Conservation (phyloP, 768 basidiomycete genomes). For the Mycena capillaripes region DNA sequence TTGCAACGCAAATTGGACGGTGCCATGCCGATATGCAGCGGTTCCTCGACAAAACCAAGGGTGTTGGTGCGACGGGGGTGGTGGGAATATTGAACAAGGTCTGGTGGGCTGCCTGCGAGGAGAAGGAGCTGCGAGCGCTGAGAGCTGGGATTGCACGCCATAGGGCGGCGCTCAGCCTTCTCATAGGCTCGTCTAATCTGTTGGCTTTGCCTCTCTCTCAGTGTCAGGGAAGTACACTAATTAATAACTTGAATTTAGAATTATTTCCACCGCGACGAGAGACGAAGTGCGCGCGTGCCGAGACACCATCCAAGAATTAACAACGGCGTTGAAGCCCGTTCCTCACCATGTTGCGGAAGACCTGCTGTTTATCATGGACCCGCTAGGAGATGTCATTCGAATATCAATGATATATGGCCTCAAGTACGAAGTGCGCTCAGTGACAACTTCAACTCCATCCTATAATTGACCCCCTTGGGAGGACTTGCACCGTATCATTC, state of each 20-base stretch:
- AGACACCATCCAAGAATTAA: slow-evolving; percentile 6
- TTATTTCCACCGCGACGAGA: slow-evolving; percentile 15
- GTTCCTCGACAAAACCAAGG: slow-evolving; percentile 6
- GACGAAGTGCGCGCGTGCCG: slow-evolving; percentile 6
- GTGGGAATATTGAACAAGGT: neutral
- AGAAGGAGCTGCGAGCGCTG: slow-evolving; percentile 4
- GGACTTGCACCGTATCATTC: slow-evolving; percentile 15
- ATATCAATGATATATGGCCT: slow-evolving; percentile 17
- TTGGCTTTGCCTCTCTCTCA: neutral
- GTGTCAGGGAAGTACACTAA: neutral
- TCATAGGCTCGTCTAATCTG: slow-evolving; percentile 18
- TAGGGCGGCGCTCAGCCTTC: slow-evolving; percentile 1
- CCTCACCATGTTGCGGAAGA: slow-evolving; percentile 12
- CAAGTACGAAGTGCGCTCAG: neutral
- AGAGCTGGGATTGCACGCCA: slow-evolving; percentile 1
- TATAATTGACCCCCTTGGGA: neutral
- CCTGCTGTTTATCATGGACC: slow-evolving; percentile 14
- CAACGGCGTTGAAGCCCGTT: slow-evolving; percentile 4
- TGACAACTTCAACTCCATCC: neutral
- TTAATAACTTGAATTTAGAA: neutral
- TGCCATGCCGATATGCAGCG: slow-evolving; percentile 12
- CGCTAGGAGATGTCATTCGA: slow-evolving; percentile 10
- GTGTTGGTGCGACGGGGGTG: neutral
- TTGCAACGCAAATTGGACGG: neutral
- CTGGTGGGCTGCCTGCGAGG: slow-evolving; percentile 13